Conservation (phyloP, 1,139 yeast genomes). For the Debaryomyces sp. region DNA sequence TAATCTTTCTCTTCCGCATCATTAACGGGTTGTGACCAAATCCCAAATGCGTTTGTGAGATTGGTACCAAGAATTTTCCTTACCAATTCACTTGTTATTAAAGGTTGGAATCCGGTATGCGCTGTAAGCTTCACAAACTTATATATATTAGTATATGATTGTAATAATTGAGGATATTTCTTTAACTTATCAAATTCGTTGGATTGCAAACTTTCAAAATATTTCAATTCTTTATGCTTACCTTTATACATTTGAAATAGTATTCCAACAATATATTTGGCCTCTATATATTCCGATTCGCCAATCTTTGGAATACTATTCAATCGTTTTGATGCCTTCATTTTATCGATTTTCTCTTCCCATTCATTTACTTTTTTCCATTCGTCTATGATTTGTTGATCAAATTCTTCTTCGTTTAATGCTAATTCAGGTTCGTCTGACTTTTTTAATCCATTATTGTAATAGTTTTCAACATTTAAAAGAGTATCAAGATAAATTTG, state of each 20-base stretch:
- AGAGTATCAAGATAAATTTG: conserved; percentile 25
- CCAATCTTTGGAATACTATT: conserved; percentile 35
- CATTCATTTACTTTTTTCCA: conserved; percentile 38
- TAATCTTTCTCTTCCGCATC: conserved; percentile 57
- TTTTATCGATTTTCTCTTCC: conserved; percentile 31
- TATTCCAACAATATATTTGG: conserved; percentile 37
- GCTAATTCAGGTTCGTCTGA: conserved; percentile 19
- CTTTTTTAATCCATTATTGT: conserved; percentile 24
- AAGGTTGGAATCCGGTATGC: conserved; percentile 37
- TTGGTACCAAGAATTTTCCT: conserved; percentile 61
- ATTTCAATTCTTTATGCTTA: conserved; percentile 12
- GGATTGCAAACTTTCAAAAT: conserved; percentile 55
- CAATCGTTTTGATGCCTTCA: conserved; percentile 32
- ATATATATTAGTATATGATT: conserved; percentile 54
- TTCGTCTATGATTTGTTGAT: conserved; percentile 21
- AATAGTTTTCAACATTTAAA: conserved; percentile 30
- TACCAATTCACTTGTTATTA: conserved; percentile 42
- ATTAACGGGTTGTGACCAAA: conserved; percentile 54
- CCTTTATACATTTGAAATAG: conserved; percentile 28
- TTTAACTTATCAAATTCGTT: conserved; percentile 54
- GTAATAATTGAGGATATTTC: conserved; percentile 52
- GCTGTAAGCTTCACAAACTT: conserved; percentile 50
- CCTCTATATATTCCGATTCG: conserved; percentile 41
- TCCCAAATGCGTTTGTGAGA: conserved; percentile 76
- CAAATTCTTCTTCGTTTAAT: conserved; percentile 18